A percentile compares a stretch with the other conserved stretches of the same genome.
phyloP scores from a whole-genome alignment of 169 alveolate species.

The Neospora caninum region DNA sequence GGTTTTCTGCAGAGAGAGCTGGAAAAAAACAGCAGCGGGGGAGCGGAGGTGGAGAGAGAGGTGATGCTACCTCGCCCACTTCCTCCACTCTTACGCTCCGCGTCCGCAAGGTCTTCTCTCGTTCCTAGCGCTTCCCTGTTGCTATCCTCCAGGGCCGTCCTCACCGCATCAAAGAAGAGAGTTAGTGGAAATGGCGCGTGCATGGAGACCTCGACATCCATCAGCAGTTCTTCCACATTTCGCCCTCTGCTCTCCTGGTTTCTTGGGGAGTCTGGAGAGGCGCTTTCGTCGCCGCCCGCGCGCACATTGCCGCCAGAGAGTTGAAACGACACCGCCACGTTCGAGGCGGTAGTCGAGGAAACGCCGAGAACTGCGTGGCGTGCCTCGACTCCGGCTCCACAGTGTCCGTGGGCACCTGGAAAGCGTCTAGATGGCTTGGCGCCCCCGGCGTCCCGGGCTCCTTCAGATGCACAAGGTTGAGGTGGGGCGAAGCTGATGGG shows the following conservation, averaged over 20 bases:
- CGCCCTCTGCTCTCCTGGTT: neutral
- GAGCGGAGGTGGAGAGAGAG: no score
- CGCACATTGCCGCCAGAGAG: neutral
- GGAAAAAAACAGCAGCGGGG: no score
- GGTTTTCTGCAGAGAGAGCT: no score
- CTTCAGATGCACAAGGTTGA: neutral
- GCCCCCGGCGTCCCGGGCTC: neutral
- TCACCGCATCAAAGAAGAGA: conserved; percentile 30
- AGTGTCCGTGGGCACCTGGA: no score
- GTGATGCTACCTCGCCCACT: no score
- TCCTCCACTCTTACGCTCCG: no score
- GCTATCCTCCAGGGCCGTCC: neutral
- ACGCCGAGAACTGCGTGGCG: no score
- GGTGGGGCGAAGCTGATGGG: neutral
- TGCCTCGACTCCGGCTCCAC: no score
- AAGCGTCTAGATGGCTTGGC: neutral
- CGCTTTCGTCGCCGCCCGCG: neutral
- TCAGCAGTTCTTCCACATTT: neutral
- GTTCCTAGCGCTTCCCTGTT: no score
- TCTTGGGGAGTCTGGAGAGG: neutral
- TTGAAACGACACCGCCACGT: neutral
- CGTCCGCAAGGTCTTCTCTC: no score
- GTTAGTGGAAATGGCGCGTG: neutral
- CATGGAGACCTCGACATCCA: neutral
- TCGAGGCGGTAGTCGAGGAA: neutral